A percentile compares a stretch with the other conserved stretches of the same genome.
Conservation (phyloP, 2,329 filamentous ascomycete species). For the Verticillium dahliae region DNA sequence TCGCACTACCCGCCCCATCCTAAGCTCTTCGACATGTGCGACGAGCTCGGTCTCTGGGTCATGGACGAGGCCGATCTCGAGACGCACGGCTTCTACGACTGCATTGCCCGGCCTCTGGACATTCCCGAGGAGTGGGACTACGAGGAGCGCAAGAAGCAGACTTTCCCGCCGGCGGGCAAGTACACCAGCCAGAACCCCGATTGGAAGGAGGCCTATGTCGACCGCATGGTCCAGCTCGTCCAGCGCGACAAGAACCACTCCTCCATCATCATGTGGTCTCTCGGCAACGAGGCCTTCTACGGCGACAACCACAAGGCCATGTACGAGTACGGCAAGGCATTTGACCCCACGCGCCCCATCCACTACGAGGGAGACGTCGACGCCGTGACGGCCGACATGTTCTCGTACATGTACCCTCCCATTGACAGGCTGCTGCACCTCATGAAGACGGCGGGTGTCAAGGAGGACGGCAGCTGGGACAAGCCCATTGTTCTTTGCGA, state of each 20-base stretch:
- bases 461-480: slow-evolving; percentile 29
- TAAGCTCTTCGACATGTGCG: slow-evolving; percentile 50
- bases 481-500: slow-evolving; percentile 57
- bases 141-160: slow-evolving; percentile 52
- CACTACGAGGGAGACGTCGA: slow-evolving; percentile 62
- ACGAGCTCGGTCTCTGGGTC: slow-evolving; percentile 61
- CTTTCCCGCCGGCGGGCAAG: slow-evolving; percentile 45
- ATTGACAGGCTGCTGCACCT: slow-evolving; percentile 44
- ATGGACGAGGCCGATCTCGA: slow-evolving; percentile 45
- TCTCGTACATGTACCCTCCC: slow-evolving; percentile 59
- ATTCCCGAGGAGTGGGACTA: slow-evolving; percentile 52
- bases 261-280: slow-evolving; percentile 65
- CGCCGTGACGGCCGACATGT: slow-evolving; percentile 57
- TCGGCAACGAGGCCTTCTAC: slow-evolving; percentile 70
- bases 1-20: slow-evolving; percentile 64
- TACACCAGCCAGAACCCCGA: slow-evolving; percentile 55
- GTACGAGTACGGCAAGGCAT: slow-evolving; percentile 53
- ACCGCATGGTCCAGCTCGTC: slow-evolving; percentile 58
- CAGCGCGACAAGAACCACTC: slow-evolving; percentile 65
- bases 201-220: slow-evolving; percentile 60
- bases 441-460: slow-evolving; percentile 33
- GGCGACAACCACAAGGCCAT: slow-evolving; percentile 62
- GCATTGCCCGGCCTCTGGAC: slow-evolving; percentile 39
- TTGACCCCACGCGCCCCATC: slow-evolving; percentile 52
- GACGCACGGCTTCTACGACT: slow-evolving; percentile 48